Evolutionary conservation across 1,284 basidiomycete genomes (phyloP).

Genomic region (Ganoderma meredithae): DNA sequence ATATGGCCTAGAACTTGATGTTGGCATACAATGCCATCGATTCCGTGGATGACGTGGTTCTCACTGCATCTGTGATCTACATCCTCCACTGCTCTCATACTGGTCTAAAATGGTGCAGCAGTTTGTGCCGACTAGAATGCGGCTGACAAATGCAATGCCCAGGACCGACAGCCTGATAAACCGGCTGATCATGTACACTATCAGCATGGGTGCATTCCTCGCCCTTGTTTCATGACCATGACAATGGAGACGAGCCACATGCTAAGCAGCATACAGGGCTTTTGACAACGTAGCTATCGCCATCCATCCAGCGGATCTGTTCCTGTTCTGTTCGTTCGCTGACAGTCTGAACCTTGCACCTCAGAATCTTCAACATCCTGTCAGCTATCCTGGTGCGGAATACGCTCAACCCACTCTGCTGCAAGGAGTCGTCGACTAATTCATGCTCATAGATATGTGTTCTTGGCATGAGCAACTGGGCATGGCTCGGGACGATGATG

Average conservation of each 20-base stretch:
- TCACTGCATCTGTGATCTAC: not conserved
- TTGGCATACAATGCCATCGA: not conserved
- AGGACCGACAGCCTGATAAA: not conserved
- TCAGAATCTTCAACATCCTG: not conserved
- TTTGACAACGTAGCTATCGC: not conserved
- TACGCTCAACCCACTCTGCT: too few relatives aligned
- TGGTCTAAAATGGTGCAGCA: not conserved
- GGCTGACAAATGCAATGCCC: not conserved
- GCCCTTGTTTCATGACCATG: too few relatives aligned
- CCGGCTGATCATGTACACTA: not conserved
- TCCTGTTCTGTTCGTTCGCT: not conserved
- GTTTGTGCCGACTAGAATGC: too few relatives aligned
- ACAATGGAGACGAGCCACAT: too few relatives aligned
- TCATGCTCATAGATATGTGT: not conserved
- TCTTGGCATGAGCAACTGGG: not conserved
- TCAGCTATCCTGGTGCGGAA: not conserved
- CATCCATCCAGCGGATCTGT: not conserved
- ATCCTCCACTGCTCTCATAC: not conserved
- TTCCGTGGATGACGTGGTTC: not conserved
- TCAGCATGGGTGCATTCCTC: not conserved
- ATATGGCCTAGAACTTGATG: not conserved
- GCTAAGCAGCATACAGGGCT: not conserved
- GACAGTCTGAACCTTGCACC: not conserved
- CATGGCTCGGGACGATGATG: not conserved
- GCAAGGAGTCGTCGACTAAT: not conserved